Percentiles rank a stretch among this genome's conserved stretches.
phyloP scores from a whole-genome alignment of 2,329 filamentous ascomycete species.

The Alternaria brassicicola region DNA sequence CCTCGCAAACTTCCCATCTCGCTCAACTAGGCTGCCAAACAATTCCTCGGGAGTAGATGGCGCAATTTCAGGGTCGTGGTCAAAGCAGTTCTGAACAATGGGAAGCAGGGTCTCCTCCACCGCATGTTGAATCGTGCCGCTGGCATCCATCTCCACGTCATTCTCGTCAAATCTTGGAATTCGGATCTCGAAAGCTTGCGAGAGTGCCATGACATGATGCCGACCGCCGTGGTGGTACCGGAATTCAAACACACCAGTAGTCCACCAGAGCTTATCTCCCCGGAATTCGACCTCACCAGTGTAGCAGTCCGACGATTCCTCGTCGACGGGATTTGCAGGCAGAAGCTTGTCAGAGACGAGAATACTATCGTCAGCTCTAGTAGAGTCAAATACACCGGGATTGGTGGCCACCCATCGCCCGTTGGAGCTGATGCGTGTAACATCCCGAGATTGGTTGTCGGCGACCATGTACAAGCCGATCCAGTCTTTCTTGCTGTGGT shows the following conservation, averaged over 20 bases:
- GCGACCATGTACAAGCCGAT: conserved; percentile 95
- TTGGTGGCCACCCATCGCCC: conserved; percentile 89
- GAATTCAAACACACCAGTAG: conserved; percentile 93
- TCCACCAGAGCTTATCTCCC: conserved; percentile 97
- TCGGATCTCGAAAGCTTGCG: conserved; percentile 87
- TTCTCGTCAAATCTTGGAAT: conserved; percentile 83
- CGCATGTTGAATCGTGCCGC: conserved; percentile 67
- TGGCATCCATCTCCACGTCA: conserved; percentile 63
- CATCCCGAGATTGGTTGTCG: conserved; percentile 85
- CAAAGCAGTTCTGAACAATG: conserved; percentile 88
- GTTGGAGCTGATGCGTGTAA: conserved; percentile 82
- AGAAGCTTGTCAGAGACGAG: conserved; percentile 69
- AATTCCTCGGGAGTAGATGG: conserved; percentile 78
- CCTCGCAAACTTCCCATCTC: conserved; percentile 86
- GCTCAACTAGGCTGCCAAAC: conserved; percentile 84
- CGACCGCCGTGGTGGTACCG: conserved; percentile 93
- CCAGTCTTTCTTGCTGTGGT: conserved; percentile 93
- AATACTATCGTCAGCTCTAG: conserved; percentile 77
- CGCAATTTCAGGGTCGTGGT: conserved; percentile 88
- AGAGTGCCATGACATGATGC: conserved; percentile 93
- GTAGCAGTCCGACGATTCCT: conserved; percentile 65
- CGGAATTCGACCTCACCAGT: conserved; percentile 84
- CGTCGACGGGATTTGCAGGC: conserved; percentile 50
- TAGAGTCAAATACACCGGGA: conserved; percentile 75
- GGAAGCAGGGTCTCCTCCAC: conserved; percentile 81